Base-by-base conservation (phyloP, 2,329 filamentous ascomycete species). In the Apiospora phragmitis region DNA sequence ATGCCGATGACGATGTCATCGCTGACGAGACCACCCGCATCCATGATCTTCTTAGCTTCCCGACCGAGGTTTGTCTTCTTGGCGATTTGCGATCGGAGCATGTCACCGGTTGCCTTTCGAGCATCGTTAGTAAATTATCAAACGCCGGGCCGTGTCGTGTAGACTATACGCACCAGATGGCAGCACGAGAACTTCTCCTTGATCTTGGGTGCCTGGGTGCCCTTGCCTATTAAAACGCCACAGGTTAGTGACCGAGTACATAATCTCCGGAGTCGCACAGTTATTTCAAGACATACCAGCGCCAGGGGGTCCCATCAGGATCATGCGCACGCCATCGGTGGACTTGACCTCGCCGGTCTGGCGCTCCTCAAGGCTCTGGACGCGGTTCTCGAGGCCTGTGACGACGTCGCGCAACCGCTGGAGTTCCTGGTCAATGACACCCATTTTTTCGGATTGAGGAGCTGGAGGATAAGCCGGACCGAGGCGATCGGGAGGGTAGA, bases 41-140 rank as follows among this genome's bases (percentile, higher is more conserved):
- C 96, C 96, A 99, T 99, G 84, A 99, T 99, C 91, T 98, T 98
- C 92, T 99, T 99, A 76, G 96, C 96, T 87, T 98, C 94, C 81
- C 93, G 90, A 77, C 96, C 96, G 75, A 99, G 91, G 72, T 93
- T 85, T 71, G 96, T 99, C 91, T 98, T 98, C 86, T 97, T 97
- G 75, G 95, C 93, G 80, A 99, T 96, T 85, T 99, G 96, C 76
- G 95, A 97, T 80, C 96, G 94, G 80, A 99, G 90, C 96, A 99
- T 99, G 85, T 99, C 96, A 82, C 96, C 96, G 72, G 96, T 99
- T 74, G 96, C 96, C 95, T 98, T 75, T 71, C 71, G 18, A 67
- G 32, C 67, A 38, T n/a, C 21, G 45, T 68, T 41, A 68, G 67
- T 47, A 42, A 12, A 4, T n/a, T 41, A 7, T 32, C 8, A 11